Percentiles rank a stretch among this genome's conserved stretches.
phyloP scores from a whole-genome alignment of 257 asterid genomes.

The Cruciata laevipes region DNA sequence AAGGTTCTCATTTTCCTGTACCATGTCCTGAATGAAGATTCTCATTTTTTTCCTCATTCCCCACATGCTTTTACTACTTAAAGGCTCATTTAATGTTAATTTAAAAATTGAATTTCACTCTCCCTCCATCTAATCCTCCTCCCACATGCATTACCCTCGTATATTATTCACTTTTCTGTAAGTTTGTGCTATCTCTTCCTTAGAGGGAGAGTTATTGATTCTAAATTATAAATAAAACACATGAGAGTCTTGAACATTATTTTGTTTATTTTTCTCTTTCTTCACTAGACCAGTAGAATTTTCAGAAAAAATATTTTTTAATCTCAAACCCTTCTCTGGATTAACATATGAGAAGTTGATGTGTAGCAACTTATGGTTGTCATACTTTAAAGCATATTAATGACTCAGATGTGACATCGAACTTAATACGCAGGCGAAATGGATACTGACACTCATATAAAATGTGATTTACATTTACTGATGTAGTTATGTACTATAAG shows the following conservation, averaged over 20 bases:
- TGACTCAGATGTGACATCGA: background rate
- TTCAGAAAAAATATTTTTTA: background rate
- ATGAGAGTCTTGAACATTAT: background rate
- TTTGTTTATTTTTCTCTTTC: background rate
- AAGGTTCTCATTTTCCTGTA: background rate
- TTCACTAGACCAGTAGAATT: background rate
- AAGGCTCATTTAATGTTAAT: no score
- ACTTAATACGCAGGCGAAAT: background rate
- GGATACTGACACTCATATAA: background rate
- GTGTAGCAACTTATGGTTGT: background rate
- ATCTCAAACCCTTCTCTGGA: background rate
- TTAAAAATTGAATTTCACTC: background rate
- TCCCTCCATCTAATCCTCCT: background rate
- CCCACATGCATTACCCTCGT: no score
- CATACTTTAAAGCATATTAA: background rate
- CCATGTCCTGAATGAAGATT: background rate
- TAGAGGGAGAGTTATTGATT: no score
- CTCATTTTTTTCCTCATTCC: background rate
- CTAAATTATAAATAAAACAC: background rate
- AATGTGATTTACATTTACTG: background rate
- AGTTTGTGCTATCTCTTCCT: no score
- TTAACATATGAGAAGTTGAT: background rate
- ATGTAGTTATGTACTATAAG: background rate
- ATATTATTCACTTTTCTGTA: no score
- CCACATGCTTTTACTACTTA: background rate